phyloP scores from a whole-genome alignment of 2,329 filamentous ascomycete genomes.

The Clarireedia homoeocarpa region DNA sequence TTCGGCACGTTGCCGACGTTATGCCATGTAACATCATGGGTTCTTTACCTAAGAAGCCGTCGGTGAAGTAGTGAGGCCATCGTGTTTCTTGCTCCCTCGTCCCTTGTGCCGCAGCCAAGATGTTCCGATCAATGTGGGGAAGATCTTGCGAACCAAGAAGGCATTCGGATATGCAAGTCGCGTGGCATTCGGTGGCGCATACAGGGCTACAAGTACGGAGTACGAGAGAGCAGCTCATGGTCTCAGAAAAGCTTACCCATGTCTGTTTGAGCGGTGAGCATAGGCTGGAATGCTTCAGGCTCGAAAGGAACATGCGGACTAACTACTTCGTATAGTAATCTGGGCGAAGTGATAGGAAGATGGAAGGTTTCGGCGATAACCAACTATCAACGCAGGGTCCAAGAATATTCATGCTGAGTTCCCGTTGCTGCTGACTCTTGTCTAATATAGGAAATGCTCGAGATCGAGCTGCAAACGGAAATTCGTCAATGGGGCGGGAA shows the following conservation, averaged over 20 bases:
- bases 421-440: background rate
- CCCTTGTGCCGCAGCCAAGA: slow-evolving; percentile 4
- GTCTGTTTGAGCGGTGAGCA: slow-evolving; percentile 29
- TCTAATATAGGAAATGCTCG: background rate
- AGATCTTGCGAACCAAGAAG: slow-evolving; percentile 7
- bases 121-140: slow-evolving; percentile 7
- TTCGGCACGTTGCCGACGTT: slow-evolving; percentile 21
- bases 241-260: slow-evolving; percentile 12
- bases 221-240: background rate
- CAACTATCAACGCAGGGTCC: slow-evolving; percentile 14
- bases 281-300: slow-evolving; percentile 10
- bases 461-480: slow-evolving; percentile 23
- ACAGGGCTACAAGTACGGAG: slow-evolving; percentile 14
- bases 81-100: slow-evolving; percentile 7
- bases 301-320: slow-evolving; percentile 16
- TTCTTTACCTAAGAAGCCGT: background rate
- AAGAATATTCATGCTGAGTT: slow-evolving; percentile 10
- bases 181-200: slow-evolving; percentile 12
- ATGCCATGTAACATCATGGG: slow-evolving; percentile 20
- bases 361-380: slow-evolving; percentile 17
- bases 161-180: slow-evolving; percentile 6
- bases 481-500: slow-evolving; percentile 20
- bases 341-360: background rate
- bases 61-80: slow-evolving; percentile 7
- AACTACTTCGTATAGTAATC: slow-evolving; percentile 10